Conservation (phyloP, 129 eudicot species). For the Flaveria linearis region DNA sequence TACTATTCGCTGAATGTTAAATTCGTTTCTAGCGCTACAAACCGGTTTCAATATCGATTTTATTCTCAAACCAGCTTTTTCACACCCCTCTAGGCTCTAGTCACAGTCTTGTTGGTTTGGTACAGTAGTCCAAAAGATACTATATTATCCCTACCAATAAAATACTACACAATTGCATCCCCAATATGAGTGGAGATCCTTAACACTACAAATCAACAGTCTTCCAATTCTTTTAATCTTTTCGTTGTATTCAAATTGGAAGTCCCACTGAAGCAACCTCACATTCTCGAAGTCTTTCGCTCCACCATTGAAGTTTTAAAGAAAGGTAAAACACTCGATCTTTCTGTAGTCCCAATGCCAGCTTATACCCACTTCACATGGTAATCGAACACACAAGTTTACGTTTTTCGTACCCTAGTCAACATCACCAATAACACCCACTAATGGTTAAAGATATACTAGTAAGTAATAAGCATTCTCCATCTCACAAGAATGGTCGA, state of each 20-base stretch:
- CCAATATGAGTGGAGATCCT: constrained; percentile 12
- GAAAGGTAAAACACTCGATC: constrained; percentile 33
- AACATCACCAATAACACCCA: not conserved
- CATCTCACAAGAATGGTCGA: constrained; percentile 6
- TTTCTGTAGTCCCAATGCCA: constrained; percentile 5
- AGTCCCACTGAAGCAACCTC: constrained; percentile 3
- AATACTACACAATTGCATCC: not conserved
- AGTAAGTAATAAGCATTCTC: not conserved
- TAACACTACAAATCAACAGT: not conserved
- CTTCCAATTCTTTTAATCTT: not conserved
- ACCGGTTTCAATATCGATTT: no score
- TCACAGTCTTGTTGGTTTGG: no score
- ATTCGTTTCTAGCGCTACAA: no score
- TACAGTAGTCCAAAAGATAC: no score
- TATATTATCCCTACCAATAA: not conserved
- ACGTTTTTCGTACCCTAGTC: not conserved
- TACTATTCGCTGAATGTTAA: no score
- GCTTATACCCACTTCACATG: constrained; percentile 1
- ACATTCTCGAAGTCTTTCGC: not conserved
- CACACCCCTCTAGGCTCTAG: no score
- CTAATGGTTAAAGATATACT: constrained; percentile 15
- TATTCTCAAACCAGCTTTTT: no score
- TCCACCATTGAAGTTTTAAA: constrained; percentile 28
- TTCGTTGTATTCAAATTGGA: not conserved
- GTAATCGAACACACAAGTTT: not conserved